Evolutionary conservation across 1,139 yeast species (phyloP).

Genomic region (Suhomyces terraborum): DNA sequence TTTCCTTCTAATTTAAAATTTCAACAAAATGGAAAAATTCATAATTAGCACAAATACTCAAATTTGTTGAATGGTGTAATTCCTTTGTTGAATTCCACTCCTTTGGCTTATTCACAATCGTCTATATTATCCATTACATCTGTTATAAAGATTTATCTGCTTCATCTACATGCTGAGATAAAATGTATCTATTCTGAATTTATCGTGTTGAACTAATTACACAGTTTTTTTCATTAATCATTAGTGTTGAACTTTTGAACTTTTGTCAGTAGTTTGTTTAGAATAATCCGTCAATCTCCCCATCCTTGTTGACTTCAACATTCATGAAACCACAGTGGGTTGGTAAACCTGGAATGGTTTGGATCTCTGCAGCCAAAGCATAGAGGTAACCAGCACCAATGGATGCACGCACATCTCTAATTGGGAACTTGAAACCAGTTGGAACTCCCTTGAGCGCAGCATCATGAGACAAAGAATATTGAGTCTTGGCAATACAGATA

Average conservation of each 20-base stretch:
- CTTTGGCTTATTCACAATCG: too few species aligned
- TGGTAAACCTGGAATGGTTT: slow-evolving; percentile 83
- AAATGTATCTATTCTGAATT: slow-evolving; percentile 2
- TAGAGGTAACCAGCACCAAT: slow-evolving; percentile 84
- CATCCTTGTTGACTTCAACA: slow-evolving; percentile 76
- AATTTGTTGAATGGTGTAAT: too few species aligned
- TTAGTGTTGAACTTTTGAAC: slow-evolving; percentile 20
- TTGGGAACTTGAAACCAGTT: slow-evolving; percentile 74
- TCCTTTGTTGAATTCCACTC: too few species aligned
- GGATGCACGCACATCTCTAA: slow-evolving; percentile 76
- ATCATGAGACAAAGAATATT: slow-evolving; percentile 79
- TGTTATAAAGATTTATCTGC: too few species aligned
- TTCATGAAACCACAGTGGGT: slow-evolving; percentile 85
- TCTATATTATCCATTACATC: too few species aligned
- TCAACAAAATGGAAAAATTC: too few species aligned
- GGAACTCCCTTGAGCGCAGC: slow-evolving; percentile 83
- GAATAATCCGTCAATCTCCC: slow-evolving; percentile 88
- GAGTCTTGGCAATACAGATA: slow-evolving; percentile 82
- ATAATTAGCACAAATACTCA: too few species aligned
- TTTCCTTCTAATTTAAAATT: too few species aligned
- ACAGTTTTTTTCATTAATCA: slow-evolving; percentile 11
- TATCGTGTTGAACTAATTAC: slow-evolving; percentile 13
- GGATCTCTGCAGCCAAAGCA: slow-evolving; percentile 80
- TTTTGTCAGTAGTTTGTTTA: slow-evolving; percentile 34
- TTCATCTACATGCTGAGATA: neutral